phyloP scores from a whole-genome alignment of 192 early-diverging fungal genomes.

The Spizellomyces punctatus region DNA sequence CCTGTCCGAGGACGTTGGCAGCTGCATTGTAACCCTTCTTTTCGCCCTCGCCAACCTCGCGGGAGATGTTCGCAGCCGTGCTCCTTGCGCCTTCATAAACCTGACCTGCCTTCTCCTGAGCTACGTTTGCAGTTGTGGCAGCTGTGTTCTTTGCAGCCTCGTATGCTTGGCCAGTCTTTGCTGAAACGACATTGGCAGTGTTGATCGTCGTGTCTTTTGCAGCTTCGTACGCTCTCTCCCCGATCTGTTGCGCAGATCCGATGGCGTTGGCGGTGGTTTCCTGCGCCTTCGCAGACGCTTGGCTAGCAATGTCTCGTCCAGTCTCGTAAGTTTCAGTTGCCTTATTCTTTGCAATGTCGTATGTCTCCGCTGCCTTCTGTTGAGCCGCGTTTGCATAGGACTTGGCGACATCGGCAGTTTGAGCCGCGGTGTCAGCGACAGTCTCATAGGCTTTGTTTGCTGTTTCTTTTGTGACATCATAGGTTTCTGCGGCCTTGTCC shows the following conservation, averaged over 20 bases:
- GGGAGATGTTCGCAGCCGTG: neutral
- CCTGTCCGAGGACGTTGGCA: neutral
- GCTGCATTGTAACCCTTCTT: conserved; percentile 3
- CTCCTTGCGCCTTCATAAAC: neutral
- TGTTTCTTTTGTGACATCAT: neutral
- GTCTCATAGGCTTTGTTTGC: neutral
- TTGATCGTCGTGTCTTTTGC: too few species aligned
- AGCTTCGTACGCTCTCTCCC: too few species aligned
- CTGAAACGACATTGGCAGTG: too few species aligned
- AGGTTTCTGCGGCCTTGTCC: neutral
- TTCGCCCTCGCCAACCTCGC: neutral
- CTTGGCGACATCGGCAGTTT: neutral
- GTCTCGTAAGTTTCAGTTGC: neutral
- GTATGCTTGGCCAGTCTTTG: too few species aligned
- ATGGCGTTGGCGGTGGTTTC: too few species aligned
- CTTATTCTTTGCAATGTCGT: neutral
- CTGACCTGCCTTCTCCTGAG: neutral
- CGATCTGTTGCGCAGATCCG: too few species aligned
- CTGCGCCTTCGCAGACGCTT: too few species aligned
- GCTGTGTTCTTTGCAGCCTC: conserved; percentile 2
- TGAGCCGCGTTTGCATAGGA: neutral
- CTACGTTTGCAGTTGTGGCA: neutral
- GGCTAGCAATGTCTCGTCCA: neutral
- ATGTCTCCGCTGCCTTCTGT: neutral
- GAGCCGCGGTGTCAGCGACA: neutral